Conservation (phyloP, 164 flowering plant genomes). For the Aristolochia californica region DNA sequence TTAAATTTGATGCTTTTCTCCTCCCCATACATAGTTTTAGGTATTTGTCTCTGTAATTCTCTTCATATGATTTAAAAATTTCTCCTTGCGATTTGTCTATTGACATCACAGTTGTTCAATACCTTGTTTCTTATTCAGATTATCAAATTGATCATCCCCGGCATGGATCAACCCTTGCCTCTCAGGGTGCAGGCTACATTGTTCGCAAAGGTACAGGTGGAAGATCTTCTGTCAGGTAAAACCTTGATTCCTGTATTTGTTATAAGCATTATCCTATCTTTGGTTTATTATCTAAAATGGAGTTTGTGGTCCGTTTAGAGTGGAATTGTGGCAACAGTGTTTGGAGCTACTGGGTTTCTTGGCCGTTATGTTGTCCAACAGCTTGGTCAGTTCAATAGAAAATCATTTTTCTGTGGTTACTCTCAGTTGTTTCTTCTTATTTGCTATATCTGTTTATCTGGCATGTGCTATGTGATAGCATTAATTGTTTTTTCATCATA, state of each 20-base stretch:
- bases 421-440: neutral
- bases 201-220: conserved; percentile 99
- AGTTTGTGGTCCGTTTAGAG: conserved; percentile 29
- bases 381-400: conserved; percentile 49
- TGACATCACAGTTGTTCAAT: neutral
- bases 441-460: neutral
- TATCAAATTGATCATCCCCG: conserved; percentile 53
- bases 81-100: neutral
- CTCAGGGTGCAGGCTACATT: conserved; percentile 59
- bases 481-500: neutral
- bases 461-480: neutral
- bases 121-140: conserved; percentile 25
- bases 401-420: neutral
- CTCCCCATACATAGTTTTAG: neutral
- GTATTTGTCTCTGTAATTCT: neutral
- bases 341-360: conserved; percentile 97
- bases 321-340: conserved; percentile 91
- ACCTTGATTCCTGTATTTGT: neutral
- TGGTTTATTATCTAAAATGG: neutral
- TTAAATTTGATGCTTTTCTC: neutral
- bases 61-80: neutral
- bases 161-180: conserved; percentile 49
- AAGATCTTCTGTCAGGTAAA: conserved; percentile 94
- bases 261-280: neutral
- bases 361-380: conserved; percentile 97